These are phyloP conservation scores for Monosporascus sp. DNA, from an alignment of 2,329 filamentous ascomycete genomes.

Conservation along the genomic window DNA sequence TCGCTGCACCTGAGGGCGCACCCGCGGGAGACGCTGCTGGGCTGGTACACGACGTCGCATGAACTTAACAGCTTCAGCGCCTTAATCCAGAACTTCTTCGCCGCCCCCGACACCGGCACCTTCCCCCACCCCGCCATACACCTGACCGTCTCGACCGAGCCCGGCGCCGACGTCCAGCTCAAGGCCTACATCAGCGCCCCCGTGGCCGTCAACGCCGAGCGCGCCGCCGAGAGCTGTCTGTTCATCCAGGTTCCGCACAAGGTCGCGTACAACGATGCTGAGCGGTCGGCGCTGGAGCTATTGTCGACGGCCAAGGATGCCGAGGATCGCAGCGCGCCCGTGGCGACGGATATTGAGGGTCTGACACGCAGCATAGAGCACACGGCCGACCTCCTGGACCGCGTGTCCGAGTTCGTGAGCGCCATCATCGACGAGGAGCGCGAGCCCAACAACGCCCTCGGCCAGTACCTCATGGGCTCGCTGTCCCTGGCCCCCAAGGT, in stretches of 20 bases:
- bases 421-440: slow-evolving; percentile 91
- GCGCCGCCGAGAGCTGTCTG: slow-evolving; percentile 90
- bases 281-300: slow-evolving; percentile 66
- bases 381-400: slow-evolving; percentile 83
- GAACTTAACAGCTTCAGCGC: slow-evolving; percentile 98
- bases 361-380: slow-evolving; percentile 82
- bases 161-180: slow-evolving; percentile 83
- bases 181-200: slow-evolving; percentile 93
- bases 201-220: slow-evolving; percentile 90
- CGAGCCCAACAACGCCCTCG: slow-evolving; percentile 82
- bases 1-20: slow-evolving; percentile 89
- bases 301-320: slow-evolving; percentile 76
- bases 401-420: slow-evolving; percentile 86
- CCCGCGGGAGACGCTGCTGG: slow-evolving; percentile 88
- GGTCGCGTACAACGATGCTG: slow-evolving; percentile 73
- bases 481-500: slow-evolving; percentile 94
- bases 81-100: slow-evolving; percentile 99
- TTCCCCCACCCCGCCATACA: slow-evolving; percentile 97
- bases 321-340: slow-evolving; percentile 66
- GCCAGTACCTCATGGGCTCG: slow-evolving; percentile 92
- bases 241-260: slow-evolving; percentile 98
- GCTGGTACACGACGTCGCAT: slow-evolving; percentile 96
- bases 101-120: slow-evolving; percentile 91
- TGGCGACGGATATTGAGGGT: slow-evolving; percentile 85
- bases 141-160: slow-evolving; percentile 86